These are phyloP conservation scores for cucumber (Cucumis sativus) DNA, from an alignment of 306 rosid genomes.

Conservation along the genomic window DNA sequence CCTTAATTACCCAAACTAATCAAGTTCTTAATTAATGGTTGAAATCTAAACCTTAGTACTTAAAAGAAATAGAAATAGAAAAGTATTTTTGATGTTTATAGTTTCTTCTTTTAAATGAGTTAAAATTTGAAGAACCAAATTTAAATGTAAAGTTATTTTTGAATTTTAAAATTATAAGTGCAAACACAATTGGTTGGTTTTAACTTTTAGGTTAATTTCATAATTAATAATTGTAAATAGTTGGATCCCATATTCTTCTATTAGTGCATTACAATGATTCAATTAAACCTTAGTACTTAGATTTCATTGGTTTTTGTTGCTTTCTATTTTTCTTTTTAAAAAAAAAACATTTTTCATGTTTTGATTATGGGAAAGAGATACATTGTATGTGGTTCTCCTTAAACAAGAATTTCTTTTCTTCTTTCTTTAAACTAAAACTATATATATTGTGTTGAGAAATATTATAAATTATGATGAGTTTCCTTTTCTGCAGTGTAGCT, in stretches of 20 bases:
- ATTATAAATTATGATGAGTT: neutral
- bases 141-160: too few species aligned
- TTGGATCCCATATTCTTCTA: constrained; percentile 3
- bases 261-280: neutral
- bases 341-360: neutral
- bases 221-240: neutral
- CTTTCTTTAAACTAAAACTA: neutral
- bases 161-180: too few species aligned
- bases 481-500: neutral
- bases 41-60: too few species aligned
- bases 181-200: neutral
- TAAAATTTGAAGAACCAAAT: too few species aligned
- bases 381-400: neutral
- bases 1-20: too few species aligned
- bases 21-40: too few species aligned
- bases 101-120: too few species aligned
- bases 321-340: neutral
- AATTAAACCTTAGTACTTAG: constrained; percentile 1
- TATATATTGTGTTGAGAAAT: neutral
- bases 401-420: neutral
- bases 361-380: neutral
- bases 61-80: too few species aligned
- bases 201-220: neutral
- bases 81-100: too few species aligned
- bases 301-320: neutral